Evolutionary conservation across 768 basidiomycete species (phyloP).

Genomic region (Ephemerocybe angulata): DNA sequence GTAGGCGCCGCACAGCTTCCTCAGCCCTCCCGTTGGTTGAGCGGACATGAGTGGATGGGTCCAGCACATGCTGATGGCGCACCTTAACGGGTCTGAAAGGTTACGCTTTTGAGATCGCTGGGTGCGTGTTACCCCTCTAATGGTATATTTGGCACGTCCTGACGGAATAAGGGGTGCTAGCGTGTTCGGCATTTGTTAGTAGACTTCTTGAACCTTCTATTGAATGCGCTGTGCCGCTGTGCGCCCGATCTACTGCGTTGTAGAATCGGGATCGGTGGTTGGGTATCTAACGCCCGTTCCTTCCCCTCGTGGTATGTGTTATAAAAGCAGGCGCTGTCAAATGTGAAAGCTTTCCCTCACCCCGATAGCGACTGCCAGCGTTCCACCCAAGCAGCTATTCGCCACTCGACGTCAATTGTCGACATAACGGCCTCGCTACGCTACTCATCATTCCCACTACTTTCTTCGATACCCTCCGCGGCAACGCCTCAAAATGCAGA

Average conservation of each 20-base stretch:
- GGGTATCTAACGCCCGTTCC: too few relatives aligned
- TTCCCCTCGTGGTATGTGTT: too few relatives aligned
- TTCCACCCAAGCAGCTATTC: too few relatives aligned
- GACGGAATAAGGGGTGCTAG: not conserved
- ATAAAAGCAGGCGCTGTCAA: too few relatives aligned
- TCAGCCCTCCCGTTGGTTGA: not conserved
- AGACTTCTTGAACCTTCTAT: not conserved
- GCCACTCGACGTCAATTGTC: too few relatives aligned
- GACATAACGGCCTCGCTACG: too few relatives aligned
- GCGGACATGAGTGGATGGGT: not conserved
- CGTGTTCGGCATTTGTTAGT: too few relatives aligned
- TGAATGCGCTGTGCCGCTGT: not conserved
- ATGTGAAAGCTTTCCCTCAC: too few relatives aligned
- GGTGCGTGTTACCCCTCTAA: not conserved
- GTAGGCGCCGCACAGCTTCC: conserved; percentile 3
- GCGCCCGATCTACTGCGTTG: too few relatives aligned
- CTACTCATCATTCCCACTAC: not conserved
- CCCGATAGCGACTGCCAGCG: too few relatives aligned
- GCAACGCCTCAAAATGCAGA: not conserved
- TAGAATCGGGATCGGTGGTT: too few relatives aligned
- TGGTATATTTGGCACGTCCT: not conserved
- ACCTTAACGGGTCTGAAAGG: not conserved
- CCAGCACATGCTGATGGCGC: not conserved
- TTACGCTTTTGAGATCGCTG: not conserved
- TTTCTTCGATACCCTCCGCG: not conserved